A percentile compares a stretch with the other conserved stretches of the same genome.
These are phyloP conservation scores for Aspergillus transmontanensis DNA, from an alignment of 2,329 filamentous ascomycete species.

Conservation along the genomic window DNA sequence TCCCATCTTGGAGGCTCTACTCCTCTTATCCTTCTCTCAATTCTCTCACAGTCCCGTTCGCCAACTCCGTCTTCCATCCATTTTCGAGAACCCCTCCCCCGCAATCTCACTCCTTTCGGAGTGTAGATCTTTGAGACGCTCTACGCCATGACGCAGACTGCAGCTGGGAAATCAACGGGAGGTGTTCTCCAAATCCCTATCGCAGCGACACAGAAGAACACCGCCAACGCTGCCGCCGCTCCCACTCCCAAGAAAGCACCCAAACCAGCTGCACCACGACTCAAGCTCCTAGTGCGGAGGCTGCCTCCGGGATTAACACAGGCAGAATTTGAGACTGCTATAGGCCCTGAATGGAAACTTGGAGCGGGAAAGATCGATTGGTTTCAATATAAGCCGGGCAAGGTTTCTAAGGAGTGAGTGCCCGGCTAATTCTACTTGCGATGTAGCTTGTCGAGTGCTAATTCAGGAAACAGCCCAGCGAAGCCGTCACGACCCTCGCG, in stretches of 20 bases:
- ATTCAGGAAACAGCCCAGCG: slow-evolving; percentile 60
- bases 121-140: slow-evolving; percentile 1
- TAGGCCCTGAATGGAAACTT: slow-evolving; percentile 79
- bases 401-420: slow-evolving; percentile 79
- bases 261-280: slow-evolving; percentile 59
- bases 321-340: slow-evolving; percentile 69
- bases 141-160: slow-evolving; percentile 31
- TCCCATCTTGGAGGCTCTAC: neutral
- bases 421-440: neutral
- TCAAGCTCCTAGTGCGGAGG: slow-evolving; percentile 83
- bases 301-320: slow-evolving; percentile 84
- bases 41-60: neutral
- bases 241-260: slow-evolving; percentile 49
- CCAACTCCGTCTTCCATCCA: neutral
- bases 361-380: slow-evolving; percentile 85
- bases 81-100: neutral
- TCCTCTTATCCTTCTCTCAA: neutral
- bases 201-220: slow-evolving; percentile 49
- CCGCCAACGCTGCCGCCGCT: slow-evolving; percentile 43
- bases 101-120: neutral
- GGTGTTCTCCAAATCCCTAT: slow-evolving; percentile 57
- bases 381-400: slow-evolving; percentile 72
- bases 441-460: neutral
- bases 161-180: slow-evolving; percentile 44
- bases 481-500: slow-evolving; percentile 81